Evolutionary conservation across 2,329 filamentous ascomycete species (phyloP), one percentile per base, ranked within the genome.

Genomic region (Colletotrichum sp.): DNA sequence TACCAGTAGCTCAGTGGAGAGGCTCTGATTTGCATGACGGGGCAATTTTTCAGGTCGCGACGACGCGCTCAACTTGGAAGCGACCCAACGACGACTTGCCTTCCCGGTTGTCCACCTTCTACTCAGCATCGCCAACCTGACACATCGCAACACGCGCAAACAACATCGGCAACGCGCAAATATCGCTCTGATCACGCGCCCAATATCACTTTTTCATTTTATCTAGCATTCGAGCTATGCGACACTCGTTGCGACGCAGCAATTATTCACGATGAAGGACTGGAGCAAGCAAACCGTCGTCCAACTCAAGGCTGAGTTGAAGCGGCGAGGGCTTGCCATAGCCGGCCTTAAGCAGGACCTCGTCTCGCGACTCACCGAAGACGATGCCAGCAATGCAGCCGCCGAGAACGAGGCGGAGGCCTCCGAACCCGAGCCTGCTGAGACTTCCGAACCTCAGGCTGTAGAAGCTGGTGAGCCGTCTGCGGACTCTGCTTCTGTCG

Each of bases 301-400:
- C 38, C 93, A 96, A 80, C 89, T 96, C 74, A 94, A 93, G 84
- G 91, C 91, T 26, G 94, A 96, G 86, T 89, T 96, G 56, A 95
- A 94, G 84, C 88, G 88, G 74, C 91, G 94, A 77, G 92, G 92
- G n/a, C 89, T 96, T 52, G 87, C 92, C 8, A 90, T 92, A 76
- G 90, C 91, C 28, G 94, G 94, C 10, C 88, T 95, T 68, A 94
- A 96, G 82, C 89, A 92, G 28, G 94, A 94, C 75, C 90, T 96
- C 62, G 88, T 96, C 71, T 90, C 93, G 76, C 91, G 93, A 75
- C 85, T 96, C 61, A 81, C 87, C 62, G 85, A 84, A 65, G 85
- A 84, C 38, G 86, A 87, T 56, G 60, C 60, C n/a, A 24, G n/a
- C 36, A 21, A 26, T 8, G 43, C 60, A n/a, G 60, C 36, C 21